Base-by-base conservation (phyloP, 2,329 filamentous ascomycete genomes). In the Epicoccum sorghinum region DNA sequence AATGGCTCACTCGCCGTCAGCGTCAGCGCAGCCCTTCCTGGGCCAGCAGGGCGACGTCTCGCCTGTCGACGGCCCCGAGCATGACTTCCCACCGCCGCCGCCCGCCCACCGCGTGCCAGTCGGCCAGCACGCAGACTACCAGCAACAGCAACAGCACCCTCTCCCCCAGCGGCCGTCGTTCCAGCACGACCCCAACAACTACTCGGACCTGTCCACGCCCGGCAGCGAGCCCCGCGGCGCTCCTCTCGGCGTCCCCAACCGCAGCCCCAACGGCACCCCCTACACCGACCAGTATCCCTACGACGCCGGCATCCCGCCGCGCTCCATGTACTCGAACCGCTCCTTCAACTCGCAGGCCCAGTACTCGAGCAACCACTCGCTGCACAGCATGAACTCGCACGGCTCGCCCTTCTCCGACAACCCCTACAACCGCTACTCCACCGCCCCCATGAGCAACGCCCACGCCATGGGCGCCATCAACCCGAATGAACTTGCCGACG, bases 401-500 rank as follows among this genome's bases (percentile, higher is more conserved):
- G 66, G 60, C 50, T 73, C 56, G 59, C 81, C 58, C 60, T 86
- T 84, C 68, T 77, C 79, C 27, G 87, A 89, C 64, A 87, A 88
- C 43, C 88, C 88, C 0, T 91, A 91, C 69, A 83, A 84, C 50
- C 82, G 83, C 61, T 85, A 84, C 66, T 83, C 72, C 7, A 73
- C 72, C 22, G 65, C 66, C 18, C 67, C 69, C 29, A 66, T 70
- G 49, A 62, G 67, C 55, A 66, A 69, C 37, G 68, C 71, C 4
- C 65, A 61, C 7, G 58, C 68, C 30, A 67, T 75, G 66, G 83
- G 74, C 45, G 70, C 74, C 45, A 82, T 95, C 55, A 87, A 96
- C 70, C 91, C 92, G 3, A 86, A 89, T 66, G 86, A 88, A 12
- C 93, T 96, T 60, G 84, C 84, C 22, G 93, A 96, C 71, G 93